Evolutionary conservation across 345 rosid genomes (phyloP), one percentile per base, ranked within the genome.

Genomic region (Lagerstroemia speciosa): DNA sequence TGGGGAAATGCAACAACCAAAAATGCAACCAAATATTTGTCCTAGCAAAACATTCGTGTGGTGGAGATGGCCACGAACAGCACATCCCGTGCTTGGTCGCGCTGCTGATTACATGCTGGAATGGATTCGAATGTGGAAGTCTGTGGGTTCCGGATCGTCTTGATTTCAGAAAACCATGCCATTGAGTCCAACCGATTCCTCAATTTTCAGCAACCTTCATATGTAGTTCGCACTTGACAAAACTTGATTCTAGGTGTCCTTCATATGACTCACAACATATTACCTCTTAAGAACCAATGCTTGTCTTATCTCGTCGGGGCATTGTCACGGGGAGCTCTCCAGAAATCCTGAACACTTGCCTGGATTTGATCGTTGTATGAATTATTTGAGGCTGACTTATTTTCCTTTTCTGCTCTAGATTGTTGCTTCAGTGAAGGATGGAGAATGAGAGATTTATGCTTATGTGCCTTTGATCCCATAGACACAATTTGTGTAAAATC

Each of bases 101-200:
- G 95, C 96, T 34, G 85, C 94, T 48, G 86, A 82, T 46, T 83
- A 86, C 34, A 92, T 92, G 96, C 63, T 72, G 65, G 87, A 87
- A 61, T 92, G 97, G 97, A 50, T 87, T 69, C 78, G 78, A 76
- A 74, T 92, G 32, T 92, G 98, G 98, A 86, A 79, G 68, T 70
- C 83, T 6, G 81, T 79, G 48, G 91, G 82, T 14, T 80, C 87
- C 14, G 76, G 76, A 72, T 36, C 80, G 24, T 67, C 72, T 6
- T 43, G 33, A 58, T 4, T 58, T 5, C 3, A 19, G 19, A 58
- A n/a, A n/a, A 8, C 2, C 6, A 52, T 19, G 9, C 4, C 10
- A 19, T 57, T 24, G 31, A 8, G 34, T 30, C 11, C 27, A 58
- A 20, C 63, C 15, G 30, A 57, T 57, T 57, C 62, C 30, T 27